phyloP scores from a whole-genome alignment of 352 stramenopile species.

The Globisporangium mamillatum region DNA sequence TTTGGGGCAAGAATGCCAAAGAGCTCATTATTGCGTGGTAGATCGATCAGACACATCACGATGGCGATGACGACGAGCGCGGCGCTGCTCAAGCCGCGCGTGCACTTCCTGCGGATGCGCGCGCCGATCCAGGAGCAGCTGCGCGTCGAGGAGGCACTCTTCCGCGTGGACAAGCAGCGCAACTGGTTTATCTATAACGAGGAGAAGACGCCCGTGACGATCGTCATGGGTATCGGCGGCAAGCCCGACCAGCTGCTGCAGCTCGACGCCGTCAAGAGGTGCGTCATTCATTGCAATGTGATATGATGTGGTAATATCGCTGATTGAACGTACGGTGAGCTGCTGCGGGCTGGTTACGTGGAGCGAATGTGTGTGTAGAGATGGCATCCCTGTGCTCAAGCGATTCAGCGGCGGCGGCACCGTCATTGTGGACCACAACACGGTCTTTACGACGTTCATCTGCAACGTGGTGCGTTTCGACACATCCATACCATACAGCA shows the following conservation, averaged over 20 bases:
- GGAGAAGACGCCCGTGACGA: constrained; percentile 60
- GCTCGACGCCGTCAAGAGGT: constrained; percentile 77
- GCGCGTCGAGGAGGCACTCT: constrained; percentile 91
- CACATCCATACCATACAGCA: neutral
- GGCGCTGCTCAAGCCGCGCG: constrained; percentile 39
- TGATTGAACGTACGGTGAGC: neutral
- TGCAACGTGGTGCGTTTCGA: constrained; percentile 62
- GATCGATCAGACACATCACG: neutral
- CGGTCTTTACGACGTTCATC: constrained; percentile 92
- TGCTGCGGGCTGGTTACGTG: neutral
- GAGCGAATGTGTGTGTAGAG: constrained; percentile 27
- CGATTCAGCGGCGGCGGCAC: constrained; percentile 97
- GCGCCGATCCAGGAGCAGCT: constrained; percentile 82
- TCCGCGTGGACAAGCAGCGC: constrained; percentile 80
- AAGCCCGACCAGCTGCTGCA: constrained; percentile 92
- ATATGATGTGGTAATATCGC: neutral
- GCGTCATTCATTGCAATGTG: neutral
- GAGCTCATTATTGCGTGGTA: neutral
- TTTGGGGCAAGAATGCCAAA: neutral
- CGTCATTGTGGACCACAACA: constrained; percentile 95
- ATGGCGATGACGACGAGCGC: neutral
- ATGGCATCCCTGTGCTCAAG: constrained; percentile 87
- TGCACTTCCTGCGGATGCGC: constrained; percentile 71
- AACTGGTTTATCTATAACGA: constrained; percentile 87
- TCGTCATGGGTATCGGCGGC: constrained; percentile 95